phyloP scores from a whole-genome alignment of 2,329 filamentous ascomycete species.

The Alternaria sp. region DNA sequence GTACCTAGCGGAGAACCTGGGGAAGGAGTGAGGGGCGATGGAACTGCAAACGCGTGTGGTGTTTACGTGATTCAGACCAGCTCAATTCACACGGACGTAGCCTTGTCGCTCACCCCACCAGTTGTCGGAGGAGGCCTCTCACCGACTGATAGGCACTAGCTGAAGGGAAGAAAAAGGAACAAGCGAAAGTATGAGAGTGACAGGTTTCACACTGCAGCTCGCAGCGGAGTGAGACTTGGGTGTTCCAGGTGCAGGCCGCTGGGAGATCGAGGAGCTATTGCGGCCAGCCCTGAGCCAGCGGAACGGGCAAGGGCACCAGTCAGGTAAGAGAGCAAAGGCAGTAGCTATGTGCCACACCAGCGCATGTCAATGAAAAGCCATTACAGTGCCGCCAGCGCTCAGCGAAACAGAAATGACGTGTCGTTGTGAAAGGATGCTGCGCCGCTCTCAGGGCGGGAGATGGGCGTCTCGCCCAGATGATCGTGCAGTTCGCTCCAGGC shows the following conservation, averaged over 20 bases:
- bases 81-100: constrained; percentile 13
- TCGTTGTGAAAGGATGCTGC: constrained; percentile 1
- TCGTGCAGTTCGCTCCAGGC: constrained; percentile 1
- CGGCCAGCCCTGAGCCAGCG: constrained; percentile 2
- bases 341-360: constrained; percentile 17
- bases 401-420: constrained; percentile 1
- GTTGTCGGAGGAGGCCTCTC: neutral
- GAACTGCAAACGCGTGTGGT: constrained; percentile 1
- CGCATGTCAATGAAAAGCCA: constrained; percentile 3
- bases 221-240: neutral
- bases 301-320: constrained; percentile 17
- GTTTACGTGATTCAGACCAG: constrained; percentile 5
- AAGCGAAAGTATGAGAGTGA: neutral
- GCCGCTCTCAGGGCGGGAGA: constrained; percentile 5
- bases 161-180: neutral
- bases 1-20: neutral
- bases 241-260: constrained; percentile 10
- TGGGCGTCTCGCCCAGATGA: constrained; percentile 18
- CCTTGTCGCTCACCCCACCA: constrained; percentile 17
- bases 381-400: neutral
- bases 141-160: neutral
- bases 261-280: constrained; percentile 12
- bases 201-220: neutral
- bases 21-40: constrained; percentile 9
- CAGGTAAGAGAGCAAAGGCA: constrained; percentile 6